phyloP scores from a whole-genome alignment of 768 basidiomycete genomes.

The Suillus alpinus region DNA sequence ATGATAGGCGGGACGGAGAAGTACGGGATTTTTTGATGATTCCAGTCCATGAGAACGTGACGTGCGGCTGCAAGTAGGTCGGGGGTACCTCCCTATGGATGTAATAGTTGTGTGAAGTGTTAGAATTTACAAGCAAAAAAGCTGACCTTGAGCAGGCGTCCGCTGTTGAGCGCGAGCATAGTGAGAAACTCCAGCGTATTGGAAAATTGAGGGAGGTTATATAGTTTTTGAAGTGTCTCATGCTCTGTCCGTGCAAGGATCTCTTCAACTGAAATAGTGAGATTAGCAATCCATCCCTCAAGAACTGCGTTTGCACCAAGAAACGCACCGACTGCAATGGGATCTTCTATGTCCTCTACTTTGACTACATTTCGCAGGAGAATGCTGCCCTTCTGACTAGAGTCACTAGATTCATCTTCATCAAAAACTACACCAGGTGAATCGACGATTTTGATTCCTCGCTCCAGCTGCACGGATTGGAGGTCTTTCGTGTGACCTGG shows the following conservation, averaged over 20 bases:
- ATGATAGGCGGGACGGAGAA: conserved; percentile 74
- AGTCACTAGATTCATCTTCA: conserved; percentile 57
- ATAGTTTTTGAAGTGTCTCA: conserved; percentile 77
- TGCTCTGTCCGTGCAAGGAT: conserved; percentile 72
- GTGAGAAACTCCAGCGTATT: conserved; percentile 83
- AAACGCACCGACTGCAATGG: conserved; percentile 79
- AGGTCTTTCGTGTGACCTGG: conserved; percentile 92
- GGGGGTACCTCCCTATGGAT: conserved; percentile 78
- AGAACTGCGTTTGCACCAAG: neutral
- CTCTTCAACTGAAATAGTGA: conserved; percentile 65
- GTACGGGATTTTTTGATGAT: conserved; percentile 92
- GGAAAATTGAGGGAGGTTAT: conserved; percentile 74
- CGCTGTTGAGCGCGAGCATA: conserved; percentile 80
- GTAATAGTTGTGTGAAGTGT: neutral
- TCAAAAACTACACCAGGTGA: conserved; percentile 98
- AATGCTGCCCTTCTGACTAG: conserved; percentile 48
- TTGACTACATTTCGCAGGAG: conserved; percentile 86
- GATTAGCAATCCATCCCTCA: neutral
- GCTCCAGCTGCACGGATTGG: conserved; percentile 89
- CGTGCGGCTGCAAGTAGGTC: conserved; percentile 82
- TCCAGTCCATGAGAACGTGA: conserved; percentile 88
- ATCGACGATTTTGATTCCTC: conserved; percentile 88
- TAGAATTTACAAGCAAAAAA: neutral
- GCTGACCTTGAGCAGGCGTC: conserved; percentile 76
- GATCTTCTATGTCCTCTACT: conserved; percentile 89